Percentiles rank a stretch among this genome's conserved stretches.
phyloP scores from a whole-genome alignment of 345 rosid species.

The Adansonia digitata region DNA sequence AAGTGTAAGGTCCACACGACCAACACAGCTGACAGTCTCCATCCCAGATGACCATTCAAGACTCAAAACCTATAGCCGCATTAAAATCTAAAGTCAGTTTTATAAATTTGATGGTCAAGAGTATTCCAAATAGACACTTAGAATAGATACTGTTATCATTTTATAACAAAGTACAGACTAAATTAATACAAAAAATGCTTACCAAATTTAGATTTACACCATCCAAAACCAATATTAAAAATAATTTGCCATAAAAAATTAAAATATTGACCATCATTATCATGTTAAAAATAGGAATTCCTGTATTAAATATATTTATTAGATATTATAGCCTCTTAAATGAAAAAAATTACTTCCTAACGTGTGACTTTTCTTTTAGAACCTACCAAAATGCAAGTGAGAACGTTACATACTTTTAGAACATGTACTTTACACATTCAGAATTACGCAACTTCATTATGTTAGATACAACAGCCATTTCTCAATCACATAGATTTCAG shows the following conservation, averaged over 20 bases:
- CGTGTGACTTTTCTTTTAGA: neutral
- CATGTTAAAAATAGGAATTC: neutral
- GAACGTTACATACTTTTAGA: slow-evolving; percentile 5
- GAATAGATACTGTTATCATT: neutral
- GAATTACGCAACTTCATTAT: slow-evolving; percentile 1
- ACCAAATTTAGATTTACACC: neutral
- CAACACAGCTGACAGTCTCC: slow-evolving; percentile 45
- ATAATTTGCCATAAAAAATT: neutral
- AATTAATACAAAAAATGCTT: neutral
- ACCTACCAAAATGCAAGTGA: neutral
- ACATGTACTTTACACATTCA: neutral
- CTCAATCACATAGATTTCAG: neutral
- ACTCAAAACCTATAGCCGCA: slow-evolving; percentile 43
- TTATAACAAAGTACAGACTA: neutral
- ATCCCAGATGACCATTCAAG: slow-evolving; percentile 65
- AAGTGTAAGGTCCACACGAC: slow-evolving; percentile 53
- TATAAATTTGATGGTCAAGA: neutral
- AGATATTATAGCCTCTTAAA: neutral
- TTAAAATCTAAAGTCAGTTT: slow-evolving; percentile 11
- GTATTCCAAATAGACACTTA: slow-evolving; percentile 35
- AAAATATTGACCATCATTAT: neutral
- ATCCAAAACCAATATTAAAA: slow-evolving; percentile 4
- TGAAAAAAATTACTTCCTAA: neutral
- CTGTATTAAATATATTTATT: neutral
- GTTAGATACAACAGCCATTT: slow-evolving; percentile 3